These are phyloP conservation scores for Adiantum capillusveneris DNA, from an alignment of 75 land plant genomes.

Conservation along the genomic window DNA sequence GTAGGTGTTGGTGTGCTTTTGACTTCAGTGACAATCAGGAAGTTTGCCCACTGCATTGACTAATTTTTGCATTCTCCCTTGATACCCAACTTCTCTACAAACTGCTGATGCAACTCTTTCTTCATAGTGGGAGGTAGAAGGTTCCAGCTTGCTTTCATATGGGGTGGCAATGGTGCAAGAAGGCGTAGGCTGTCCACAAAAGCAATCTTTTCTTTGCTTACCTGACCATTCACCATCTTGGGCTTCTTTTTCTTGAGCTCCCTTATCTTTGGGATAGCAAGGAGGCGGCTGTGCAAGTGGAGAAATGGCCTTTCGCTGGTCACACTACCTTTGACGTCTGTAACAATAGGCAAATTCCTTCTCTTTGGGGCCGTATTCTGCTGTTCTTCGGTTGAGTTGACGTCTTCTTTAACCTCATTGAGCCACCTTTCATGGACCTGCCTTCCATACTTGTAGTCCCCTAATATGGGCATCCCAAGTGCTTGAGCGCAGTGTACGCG, in stretches of 20 bases:
- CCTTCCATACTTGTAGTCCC: constrained; percentile 92
- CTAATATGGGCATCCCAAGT: constrained; percentile 73
- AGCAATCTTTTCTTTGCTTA: constrained; percentile 6
- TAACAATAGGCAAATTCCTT: not conserved
- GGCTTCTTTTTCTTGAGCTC: constrained; percentile 16
- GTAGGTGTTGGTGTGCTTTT: too few relatives aligned
- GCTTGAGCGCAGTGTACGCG: constrained; percentile 92
- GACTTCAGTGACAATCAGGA: too few relatives aligned
- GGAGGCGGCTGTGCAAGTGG: constrained; percentile 65
- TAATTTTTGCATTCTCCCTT: too few relatives aligned
- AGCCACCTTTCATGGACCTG: constrained; percentile 32
- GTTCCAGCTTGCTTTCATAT: constrained; percentile 79
- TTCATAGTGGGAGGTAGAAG: constrained; percentile 3
- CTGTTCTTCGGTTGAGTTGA: not conserved
- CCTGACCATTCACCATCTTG: constrained; percentile 7
- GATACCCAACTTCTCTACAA: not conserved
- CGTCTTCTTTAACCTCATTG: not conserved
- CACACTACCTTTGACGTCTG: constrained; percentile 27
- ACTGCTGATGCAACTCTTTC: not conserved
- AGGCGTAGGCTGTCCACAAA: constrained; percentile 32
- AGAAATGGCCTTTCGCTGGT: constrained; percentile 27
- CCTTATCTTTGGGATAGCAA: constrained; percentile 40
- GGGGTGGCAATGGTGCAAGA: constrained; percentile 64
- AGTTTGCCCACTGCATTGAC: too few relatives aligned
- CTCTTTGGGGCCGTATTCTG: not conserved